A percentile compares a stretch with the other conserved stretches of the same genome.
These are phyloP conservation scores for Filosporella fistucella DNA, from an alignment of 495 filamentous ascomycete genomes.

Conservation along the genomic window DNA sequence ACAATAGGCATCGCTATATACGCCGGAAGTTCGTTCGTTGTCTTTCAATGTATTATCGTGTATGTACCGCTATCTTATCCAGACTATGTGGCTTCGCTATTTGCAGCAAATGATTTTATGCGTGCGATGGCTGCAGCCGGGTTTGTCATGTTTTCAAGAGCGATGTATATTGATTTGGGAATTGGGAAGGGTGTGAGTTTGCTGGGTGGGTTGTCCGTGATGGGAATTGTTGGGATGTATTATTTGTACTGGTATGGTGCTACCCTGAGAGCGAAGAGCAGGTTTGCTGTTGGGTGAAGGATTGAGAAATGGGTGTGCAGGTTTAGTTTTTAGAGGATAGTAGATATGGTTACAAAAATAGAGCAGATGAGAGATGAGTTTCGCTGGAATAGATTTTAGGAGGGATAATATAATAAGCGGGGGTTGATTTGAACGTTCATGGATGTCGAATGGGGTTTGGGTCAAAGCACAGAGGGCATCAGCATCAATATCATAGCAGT, in stretches of 20 bases:
- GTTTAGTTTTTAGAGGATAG: no score
- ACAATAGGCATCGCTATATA: slow-evolving; percentile 42
- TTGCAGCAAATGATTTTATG: slow-evolving; percentile 49
- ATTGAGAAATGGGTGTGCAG: no score
- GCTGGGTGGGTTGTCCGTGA: slow-evolving; percentile 35
- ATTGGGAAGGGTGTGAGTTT: slow-evolving; percentile 43
- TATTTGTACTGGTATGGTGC: slow-evolving; percentile 4
- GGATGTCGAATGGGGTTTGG: no score
- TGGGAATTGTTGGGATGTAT: slow-evolving; percentile 4
- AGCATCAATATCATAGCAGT: no score
- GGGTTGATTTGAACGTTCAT: no score
- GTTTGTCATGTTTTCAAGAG: slow-evolving; percentile 41
- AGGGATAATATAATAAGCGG: no score
- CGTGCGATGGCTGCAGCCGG: slow-evolving; percentile 43
- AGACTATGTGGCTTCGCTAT: slow-evolving; percentile 49
- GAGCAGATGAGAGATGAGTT: no score
- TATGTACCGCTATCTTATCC: slow-evolving; percentile 47
- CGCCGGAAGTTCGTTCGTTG: slow-evolving; percentile 41
- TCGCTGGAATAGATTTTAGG: no score
- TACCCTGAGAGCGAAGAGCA: slow-evolving; percentile 3
- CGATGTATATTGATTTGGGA: slow-evolving; percentile 30
- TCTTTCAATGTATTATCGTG: slow-evolving; percentile 71
- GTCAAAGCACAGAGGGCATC: no score
- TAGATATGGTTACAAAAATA: no score
- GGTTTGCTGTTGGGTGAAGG: slow-evolving; percentile 2